Base-by-base conservation (phyloP, 2,329 filamentous ascomycete genomes). In the Phialophora chinensis region DNA sequence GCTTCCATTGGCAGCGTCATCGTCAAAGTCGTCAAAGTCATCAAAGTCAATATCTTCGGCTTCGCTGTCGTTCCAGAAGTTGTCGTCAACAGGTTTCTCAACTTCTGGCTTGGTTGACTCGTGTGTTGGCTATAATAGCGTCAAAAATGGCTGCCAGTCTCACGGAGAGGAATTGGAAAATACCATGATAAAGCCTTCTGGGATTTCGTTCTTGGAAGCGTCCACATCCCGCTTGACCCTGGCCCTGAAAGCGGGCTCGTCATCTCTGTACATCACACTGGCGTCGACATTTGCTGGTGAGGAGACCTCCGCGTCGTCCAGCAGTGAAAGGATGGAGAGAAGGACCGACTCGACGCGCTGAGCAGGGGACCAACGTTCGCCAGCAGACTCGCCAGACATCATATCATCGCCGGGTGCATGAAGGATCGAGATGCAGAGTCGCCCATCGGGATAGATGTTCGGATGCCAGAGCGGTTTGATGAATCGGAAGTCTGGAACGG, bases 261-360 rank as follows among this genome's bases (percentile, higher is more conserved):
- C 80, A 72, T 93, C 92, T 67, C 94, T 89, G 74, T 96, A 90
- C 82, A 93, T 86, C 27, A 97, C 90, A 65, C 92, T 88, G 1
- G 95, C 94, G 73, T 98, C 94, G 63, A 98, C 93, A 77, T 98
- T 98, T 69, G 94, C 95, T 0, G 95, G 92, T 0, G 93, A 97
- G 73, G 89, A 92, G 74, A 96, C 92, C 79, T 99, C 94, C 14
- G 94, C 92, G 73, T 97, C 92, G 77, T 98, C 95, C 63, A 99
- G 88, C 2, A 99, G 87, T 5, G 95, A 90, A 7, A 98, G 86
- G 20, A 98, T 91, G 8, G 92, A 97, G 69, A 96, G 92, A 20
- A 99, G 86, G 42, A 99, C 93, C 2, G 93, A 96, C 81, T 98
- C 95, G 56, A 96, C 94, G 23, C 93, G 91, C 78, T 98, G 94